phyloP scores from a whole-genome alignment of 2,329 filamentous ascomycete genomes.

The Penicillium sp. region DNA sequence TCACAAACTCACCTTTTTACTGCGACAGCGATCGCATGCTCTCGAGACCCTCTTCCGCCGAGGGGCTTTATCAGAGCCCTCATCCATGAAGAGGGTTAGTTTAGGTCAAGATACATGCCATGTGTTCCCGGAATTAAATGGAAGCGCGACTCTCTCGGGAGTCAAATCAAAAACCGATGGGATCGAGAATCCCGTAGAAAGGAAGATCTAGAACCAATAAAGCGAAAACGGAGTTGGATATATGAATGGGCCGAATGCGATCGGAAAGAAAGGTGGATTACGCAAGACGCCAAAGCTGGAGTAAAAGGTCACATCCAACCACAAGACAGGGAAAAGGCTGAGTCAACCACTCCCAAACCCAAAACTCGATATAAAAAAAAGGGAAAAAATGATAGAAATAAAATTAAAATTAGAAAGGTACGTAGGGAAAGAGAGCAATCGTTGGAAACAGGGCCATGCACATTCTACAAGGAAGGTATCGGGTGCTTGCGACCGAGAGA shows the following conservation, averaged over 20 bases:
- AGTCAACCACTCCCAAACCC: neutral
- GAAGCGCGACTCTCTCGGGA: neutral
- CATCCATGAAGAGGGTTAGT: slow-evolving; percentile 37
- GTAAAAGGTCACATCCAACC: neutral
- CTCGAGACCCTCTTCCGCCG: slow-evolving; percentile 48
- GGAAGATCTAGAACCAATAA: neutral
- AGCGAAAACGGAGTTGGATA: neutral
- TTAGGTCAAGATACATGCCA: slow-evolving; percentile 26
- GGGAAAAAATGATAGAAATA: neutral
- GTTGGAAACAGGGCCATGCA: neutral
- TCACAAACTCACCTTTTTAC: slow-evolving; percentile 37
- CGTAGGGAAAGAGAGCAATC: too few species aligned
- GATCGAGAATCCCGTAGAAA: neutral
- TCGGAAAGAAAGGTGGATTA: slow-evolving; percentile 12
- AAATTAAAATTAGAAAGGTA: neutral
- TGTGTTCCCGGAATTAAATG: slow-evolving; percentile 7
- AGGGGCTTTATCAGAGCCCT: slow-evolving; percentile 40
- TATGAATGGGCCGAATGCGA: slow-evolving; percentile 4
- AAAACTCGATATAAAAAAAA: neutral
- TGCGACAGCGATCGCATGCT: slow-evolving; percentile 48
- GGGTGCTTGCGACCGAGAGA: neutral
- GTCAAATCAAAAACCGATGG: neutral
- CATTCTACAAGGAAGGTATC: neutral
- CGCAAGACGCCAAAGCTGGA: slow-evolving; percentile 6
- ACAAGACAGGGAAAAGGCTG: neutral